Conservation (phyloP, 805 yeast species). For the Lipomyces sp. region DNA sequence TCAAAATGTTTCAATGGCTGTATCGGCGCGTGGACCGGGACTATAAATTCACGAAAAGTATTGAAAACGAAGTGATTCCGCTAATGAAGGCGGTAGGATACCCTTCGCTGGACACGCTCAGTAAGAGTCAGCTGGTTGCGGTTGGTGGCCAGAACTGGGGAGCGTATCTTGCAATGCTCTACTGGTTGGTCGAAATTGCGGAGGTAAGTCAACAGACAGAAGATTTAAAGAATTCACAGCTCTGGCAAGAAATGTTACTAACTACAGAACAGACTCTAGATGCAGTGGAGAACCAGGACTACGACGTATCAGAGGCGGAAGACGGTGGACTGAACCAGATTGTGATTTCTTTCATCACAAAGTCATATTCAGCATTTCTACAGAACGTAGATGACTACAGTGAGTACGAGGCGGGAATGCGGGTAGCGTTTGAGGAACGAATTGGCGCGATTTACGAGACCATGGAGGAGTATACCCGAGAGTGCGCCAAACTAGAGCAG, state of each 20-base stretch:
- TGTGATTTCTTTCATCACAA: slow-evolving; percentile 58
- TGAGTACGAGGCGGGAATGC: slow-evolving; percentile 54
- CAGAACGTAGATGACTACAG: slow-evolving; percentile 61
- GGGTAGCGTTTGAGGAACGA: slow-evolving; percentile 51
- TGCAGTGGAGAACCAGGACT: slow-evolving; percentile 39
- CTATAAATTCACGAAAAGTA: slow-evolving; percentile 60
- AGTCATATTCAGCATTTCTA: slow-evolving; percentile 65
- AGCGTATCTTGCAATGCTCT: slow-evolving; percentile 71
- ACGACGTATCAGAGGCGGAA: slow-evolving; percentile 40
- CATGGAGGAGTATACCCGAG: slow-evolving; percentile 42
- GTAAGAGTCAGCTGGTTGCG: slow-evolving; percentile 81
- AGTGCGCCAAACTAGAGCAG: slow-evolving; percentile 42
- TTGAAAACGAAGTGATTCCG: slow-evolving; percentile 72
- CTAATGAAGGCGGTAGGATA: slow-evolving; percentile 64
- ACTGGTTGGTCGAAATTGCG: slow-evolving; percentile 69
- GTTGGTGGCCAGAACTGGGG: slow-evolving; percentile 89
- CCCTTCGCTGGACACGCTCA: slow-evolving; percentile 76
- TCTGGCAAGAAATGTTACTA: not conserved
- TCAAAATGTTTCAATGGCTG: slow-evolving; percentile 71
- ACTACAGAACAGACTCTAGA: slow-evolving; percentile 41
- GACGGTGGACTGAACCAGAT: slow-evolving; percentile 48
- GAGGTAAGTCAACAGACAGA: slow-evolving; percentile 25
- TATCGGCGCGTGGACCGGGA: slow-evolving; percentile 78
- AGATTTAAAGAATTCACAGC: too few relatives aligned
- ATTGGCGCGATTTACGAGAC: slow-evolving; percentile 50